Evolutionary conservation across 805 yeast genomes (phyloP), one percentile per base, ranked within the genome.

Genomic region (Kodamaea hsintzibuensis): DNA sequence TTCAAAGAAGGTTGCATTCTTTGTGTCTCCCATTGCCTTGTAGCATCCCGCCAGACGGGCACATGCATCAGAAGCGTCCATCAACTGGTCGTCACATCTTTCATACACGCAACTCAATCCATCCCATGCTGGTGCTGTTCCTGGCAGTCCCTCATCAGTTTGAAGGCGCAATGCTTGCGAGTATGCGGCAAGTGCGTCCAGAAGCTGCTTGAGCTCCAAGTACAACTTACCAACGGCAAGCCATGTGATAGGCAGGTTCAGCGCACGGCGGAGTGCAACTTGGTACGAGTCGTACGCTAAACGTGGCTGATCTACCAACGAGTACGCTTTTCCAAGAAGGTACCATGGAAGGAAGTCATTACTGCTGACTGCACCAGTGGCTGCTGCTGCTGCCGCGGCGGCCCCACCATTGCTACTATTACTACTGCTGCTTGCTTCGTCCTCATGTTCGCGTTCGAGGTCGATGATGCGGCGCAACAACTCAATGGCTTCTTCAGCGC

Each of bases 131-230:
- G 82, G 72, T 1, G 85, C 87, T 4, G 80, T 72, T 1, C 78
- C 76, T 0, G 73, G 72, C 7, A 77, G 70, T 9, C 73, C 73
- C 46, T 79, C 82, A 48, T 79, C 82, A 42, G 73, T 69, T 57
- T 79, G 80, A 9, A 83, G 63, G 46, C 83, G 71, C 16, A 84
- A 76, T 1, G 88, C 89, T 63, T 84, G 88, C 0, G 88, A 80
- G 62, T 82, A 85, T 1, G 89, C 89, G 5, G 85, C 83, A 49
- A 85, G 69, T 0, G 90, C 85, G 61, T 85, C 90, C 2, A 84
- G 80, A 19, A 85, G 64, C 65, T 85, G 90, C 46, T 81, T 81
- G 58, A 84, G 69, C 56, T 78, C 78, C 53, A 85, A 66, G 60
- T 85, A 85, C 48, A 86, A 70, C 10, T 82, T 76, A 2, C 89